Conservation (phyloP, 306 rosid genomes). For the Glycine tomentella region DNA sequence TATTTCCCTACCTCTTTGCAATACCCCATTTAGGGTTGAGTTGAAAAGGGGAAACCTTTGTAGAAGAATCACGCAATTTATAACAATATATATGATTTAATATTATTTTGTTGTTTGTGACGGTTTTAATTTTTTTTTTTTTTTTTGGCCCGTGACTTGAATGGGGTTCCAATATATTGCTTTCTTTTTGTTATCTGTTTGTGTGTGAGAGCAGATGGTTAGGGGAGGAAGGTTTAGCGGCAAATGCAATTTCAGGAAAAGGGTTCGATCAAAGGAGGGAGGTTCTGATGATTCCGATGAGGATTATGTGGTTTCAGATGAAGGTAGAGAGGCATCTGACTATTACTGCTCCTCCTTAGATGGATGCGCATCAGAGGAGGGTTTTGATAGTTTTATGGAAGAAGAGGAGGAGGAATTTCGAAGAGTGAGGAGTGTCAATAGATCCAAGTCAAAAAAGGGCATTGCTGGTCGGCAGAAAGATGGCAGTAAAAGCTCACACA, state of each 20-base stretch:
- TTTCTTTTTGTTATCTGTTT: constrained; percentile 29
- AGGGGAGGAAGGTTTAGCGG: constrained; percentile 79
- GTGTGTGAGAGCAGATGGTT: constrained; percentile 74
- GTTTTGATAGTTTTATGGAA: constrained; percentile 54
- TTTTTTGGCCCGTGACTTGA: not conserved
- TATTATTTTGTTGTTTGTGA: constrained; percentile 29
- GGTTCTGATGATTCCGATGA: constrained; percentile 92
- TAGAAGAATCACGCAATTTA: constrained; percentile 36
- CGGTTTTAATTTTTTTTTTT: constrained; percentile 15
- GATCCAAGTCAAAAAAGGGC: constrained; percentile 60
- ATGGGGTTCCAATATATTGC: too few relatives aligned
- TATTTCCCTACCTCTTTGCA: constrained; percentile 32
- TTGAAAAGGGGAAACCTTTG: constrained; percentile 30
- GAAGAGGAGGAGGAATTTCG: constrained; percentile 59
- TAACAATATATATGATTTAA: constrained; percentile 34
- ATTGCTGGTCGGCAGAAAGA: constrained; percentile 19
- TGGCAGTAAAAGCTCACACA: constrained; percentile 6
- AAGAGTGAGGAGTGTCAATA: constrained; percentile 49
- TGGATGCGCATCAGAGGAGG: constrained; percentile 71
- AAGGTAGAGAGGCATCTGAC: constrained; percentile 68
- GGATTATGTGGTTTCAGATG: constrained; percentile 87
- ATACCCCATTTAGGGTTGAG: constrained; percentile 38
- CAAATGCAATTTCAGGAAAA: constrained; percentile 54
- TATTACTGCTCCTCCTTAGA: constrained; percentile 70
- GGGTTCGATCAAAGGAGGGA: constrained; percentile 58